phyloP scores from a whole-genome alignment of 2,329 filamentous ascomycete species.

The Aspergillus costaricaensis region DNA sequence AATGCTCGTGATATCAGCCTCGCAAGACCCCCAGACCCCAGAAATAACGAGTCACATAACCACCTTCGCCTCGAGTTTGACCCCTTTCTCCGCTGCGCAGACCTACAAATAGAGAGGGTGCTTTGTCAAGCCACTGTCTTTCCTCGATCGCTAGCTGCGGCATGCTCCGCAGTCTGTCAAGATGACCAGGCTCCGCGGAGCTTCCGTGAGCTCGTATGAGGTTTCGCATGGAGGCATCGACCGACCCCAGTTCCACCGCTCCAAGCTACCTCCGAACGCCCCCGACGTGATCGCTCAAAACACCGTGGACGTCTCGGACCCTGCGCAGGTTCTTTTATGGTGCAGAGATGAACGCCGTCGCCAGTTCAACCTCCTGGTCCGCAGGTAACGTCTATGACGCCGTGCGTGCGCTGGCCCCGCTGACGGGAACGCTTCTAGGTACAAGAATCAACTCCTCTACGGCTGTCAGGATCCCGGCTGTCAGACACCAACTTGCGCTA shows the following conservation, averaged over 20 bases:
- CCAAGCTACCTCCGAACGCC: conserved; percentile 44
- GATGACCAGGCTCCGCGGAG: conserved; percentile 48
- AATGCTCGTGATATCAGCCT: background rate
- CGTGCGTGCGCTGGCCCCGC: conserved; percentile 6
- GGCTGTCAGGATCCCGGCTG: conserved; percentile 73
- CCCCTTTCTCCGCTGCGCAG: background rate
- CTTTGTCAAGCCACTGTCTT: background rate
- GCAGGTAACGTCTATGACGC: conserved; percentile 54
- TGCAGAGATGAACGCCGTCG: conserved; percentile 44
- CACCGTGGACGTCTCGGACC: conserved; percentile 42
- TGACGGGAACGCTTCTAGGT: conserved; percentile 52
- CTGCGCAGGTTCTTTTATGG: conserved; percentile 40
- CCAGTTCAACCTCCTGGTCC: conserved; percentile 62
- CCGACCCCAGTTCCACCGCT: conserved; percentile 33
- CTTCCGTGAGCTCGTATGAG: conserved; percentile 37
- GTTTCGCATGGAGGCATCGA: conserved; percentile 30
- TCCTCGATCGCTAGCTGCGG: conserved; percentile 13
- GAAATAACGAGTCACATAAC: background rate
- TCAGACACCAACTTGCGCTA: conserved; percentile 76
- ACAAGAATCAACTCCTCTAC: conserved; percentile 76
- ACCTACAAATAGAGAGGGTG: background rate
- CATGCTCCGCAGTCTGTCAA: conserved; percentile 31
- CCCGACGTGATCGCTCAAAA: conserved; percentile 43
- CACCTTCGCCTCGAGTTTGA: background rate
- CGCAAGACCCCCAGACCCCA: background rate